Conservation (phyloP, 106 monocot genomes). For the Agapanthus africanus region DNA sequence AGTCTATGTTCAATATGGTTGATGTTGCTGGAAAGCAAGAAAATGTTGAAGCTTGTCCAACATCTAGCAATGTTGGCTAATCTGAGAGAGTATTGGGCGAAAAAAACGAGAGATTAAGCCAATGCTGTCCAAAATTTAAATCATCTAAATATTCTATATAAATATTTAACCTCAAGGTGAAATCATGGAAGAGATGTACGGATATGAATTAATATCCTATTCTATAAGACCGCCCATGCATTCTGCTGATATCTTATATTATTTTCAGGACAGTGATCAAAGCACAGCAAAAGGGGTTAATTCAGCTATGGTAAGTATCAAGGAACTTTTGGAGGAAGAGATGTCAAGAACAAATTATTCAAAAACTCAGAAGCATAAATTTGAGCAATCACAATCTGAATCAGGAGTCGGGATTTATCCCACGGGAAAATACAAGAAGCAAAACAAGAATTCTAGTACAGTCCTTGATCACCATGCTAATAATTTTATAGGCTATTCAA, state of each 20-base stretch:
- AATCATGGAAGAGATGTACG: not conserved
- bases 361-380: conserved; percentile 7
- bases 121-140: no score
- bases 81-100: no score
- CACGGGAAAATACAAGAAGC: conserved; percentile 10
- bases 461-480: conserved; percentile 12
- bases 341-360: conserved; percentile 27
- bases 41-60: not conserved
- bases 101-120: no score
- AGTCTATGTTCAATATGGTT: not conserved
- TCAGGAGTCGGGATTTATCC: not conserved
- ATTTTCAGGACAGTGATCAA: conserved; percentile 29
- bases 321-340: conserved; percentile 59
- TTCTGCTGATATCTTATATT: conserved; percentile 3
- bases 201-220: no score
- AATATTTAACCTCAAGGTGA: no score
- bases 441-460: conserved; percentile 13
- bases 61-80: not conserved
- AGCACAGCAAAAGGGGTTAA: conserved; percentile 1
- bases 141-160: no score
- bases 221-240: no score
- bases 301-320: conserved; percentile 31
- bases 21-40: not conserved
- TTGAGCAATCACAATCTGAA: not conserved
- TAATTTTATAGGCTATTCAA: not conserved